These are phyloP conservation scores for Coffea canephora DNA, from an alignment of 257 asterid genomes.

Conservation along the genomic window DNA sequence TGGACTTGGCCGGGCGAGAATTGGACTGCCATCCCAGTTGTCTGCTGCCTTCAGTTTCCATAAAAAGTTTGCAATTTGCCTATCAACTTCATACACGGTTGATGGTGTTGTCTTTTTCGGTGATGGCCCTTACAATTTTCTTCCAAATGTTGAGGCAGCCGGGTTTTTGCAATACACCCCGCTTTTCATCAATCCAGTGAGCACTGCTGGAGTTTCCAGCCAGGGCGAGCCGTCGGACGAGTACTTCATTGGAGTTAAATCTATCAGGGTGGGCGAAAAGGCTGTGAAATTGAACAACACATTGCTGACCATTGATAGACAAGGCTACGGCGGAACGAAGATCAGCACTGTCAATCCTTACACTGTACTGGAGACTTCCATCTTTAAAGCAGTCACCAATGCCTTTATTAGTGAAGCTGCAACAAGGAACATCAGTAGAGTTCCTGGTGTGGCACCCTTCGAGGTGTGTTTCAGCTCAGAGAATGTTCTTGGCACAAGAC, in stretches of 20 bases:
- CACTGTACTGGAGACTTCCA: constrained; percentile 49
- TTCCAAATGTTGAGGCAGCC: neutral
- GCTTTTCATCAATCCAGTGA: constrained; percentile 19
- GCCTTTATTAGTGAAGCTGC: constrained; percentile 35
- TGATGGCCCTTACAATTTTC: constrained; percentile 5
- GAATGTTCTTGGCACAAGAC: constrained; percentile 37
- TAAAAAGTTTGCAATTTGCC: constrained; percentile 46
- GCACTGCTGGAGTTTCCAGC: constrained; percentile 2
- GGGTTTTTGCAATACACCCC: constrained; percentile 15
- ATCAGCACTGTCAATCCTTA: constrained; percentile 35
- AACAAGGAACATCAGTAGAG: constrained; percentile 29
- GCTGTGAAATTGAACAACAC: constrained; percentile 12
- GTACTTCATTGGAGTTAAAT: constrained; percentile 23
- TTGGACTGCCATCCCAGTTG: constrained; percentile 47
- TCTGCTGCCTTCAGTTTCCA: constrained; percentile 55
- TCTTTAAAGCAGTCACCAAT: constrained; percentile 25
- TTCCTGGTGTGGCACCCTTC: constrained; percentile 46
- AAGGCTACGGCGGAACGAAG: constrained; percentile 25
- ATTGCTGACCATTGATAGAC: constrained; percentile 10
- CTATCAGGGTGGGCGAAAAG: constrained; percentile 9
- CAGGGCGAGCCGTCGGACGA: constrained; percentile 7
- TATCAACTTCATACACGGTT: neutral
- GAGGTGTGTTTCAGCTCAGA: constrained; percentile 48
- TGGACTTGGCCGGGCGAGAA: constrained; percentile 40
- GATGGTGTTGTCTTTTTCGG: constrained; percentile 16